phyloP scores from a whole-genome alignment of 2,329 filamentous ascomycete genomes.

The Xylariaceae sp. region DNA sequence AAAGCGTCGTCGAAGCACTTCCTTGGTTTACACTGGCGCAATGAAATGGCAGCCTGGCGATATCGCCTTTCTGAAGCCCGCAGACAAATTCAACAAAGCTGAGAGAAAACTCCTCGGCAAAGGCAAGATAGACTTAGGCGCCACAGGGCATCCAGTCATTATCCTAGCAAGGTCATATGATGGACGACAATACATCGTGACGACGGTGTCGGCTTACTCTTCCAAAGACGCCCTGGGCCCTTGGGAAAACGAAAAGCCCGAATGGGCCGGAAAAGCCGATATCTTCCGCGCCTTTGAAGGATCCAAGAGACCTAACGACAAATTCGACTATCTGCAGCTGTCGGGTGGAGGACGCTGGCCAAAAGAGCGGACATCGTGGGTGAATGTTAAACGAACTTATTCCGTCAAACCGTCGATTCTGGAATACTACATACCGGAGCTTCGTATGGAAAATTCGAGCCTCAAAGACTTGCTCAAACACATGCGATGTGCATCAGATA shows the following conservation, averaged over 20 bases:
- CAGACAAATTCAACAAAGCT: conserved; percentile 8
- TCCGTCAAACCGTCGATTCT: too few species aligned
- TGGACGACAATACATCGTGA: conserved; percentile 25
- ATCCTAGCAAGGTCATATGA: conserved; percentile 25
- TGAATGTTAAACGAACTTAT: too few species aligned
- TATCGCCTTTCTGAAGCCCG: conserved; percentile 30
- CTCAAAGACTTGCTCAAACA: too few species aligned
- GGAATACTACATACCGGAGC: too few species aligned
- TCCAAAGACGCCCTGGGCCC: conserved; percentile 29
- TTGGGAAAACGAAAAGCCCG: conserved; percentile 22
- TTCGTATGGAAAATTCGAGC: too few species aligned
- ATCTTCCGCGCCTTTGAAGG: conserved; percentile 28
- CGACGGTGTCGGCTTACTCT: conserved; percentile 33
- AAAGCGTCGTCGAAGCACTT: neutral
- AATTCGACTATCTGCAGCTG: neutral
- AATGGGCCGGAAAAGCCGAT: conserved; percentile 15
- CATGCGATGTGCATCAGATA: too few species aligned
- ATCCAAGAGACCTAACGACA: conserved; percentile 17
- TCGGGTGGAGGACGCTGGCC: too few species aligned
- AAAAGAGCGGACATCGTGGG: too few species aligned
- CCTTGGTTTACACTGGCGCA: conserved; percentile 7
- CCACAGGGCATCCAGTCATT: conserved; percentile 34
- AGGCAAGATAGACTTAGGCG: conserved; percentile 17
- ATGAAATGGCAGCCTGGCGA: conserved; percentile 24
- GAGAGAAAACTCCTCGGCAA: conserved; percentile 20